Percentiles rank a stretch among this genome's conserved stretches.
These are phyloP conservation scores for Aegilops longissima DNA, from an alignment of 176 grass and related monocot species.

Conservation along the genomic window DNA sequence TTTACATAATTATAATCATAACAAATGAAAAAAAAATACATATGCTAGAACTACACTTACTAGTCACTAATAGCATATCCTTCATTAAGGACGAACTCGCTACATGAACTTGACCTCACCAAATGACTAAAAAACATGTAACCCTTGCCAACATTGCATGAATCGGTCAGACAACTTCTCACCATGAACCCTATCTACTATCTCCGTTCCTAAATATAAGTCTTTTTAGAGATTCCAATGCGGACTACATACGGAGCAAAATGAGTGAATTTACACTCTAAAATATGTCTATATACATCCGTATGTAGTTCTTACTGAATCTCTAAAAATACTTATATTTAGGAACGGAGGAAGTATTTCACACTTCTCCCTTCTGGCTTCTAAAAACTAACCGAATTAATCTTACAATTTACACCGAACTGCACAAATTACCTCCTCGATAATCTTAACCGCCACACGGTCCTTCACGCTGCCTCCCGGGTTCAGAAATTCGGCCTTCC, in stretches of 20 bases:
- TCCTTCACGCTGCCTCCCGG: constrained; percentile 95
- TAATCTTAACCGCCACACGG: constrained; percentile 87
- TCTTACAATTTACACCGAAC: not conserved
- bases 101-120: not conserved
- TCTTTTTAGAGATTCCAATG: too few species aligned
- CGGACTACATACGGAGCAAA: too few species aligned
- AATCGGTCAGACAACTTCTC: not conserved
- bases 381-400: not conserved
- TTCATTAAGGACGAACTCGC: not conserved
- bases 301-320: too few species aligned
- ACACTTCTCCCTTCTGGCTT: not conserved
- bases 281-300: too few species aligned
- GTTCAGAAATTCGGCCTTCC: constrained; percentile 98
- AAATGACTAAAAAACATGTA: not conserved
- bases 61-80: not conserved
- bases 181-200: not conserved
- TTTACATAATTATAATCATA: not conserved
- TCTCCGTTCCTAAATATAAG: too few species aligned
- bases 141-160: not conserved
- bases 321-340: too few species aligned
- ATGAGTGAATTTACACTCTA: too few species aligned
- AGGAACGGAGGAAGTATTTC: too few species aligned
- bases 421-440: constrained; percentile 71
- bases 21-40: not conserved
- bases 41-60: not conserved